Percentiles rank a stretch among this genome's conserved stretches.
phyloP scores from a whole-genome alignment of 768 basidiomycete species.

The Pleurotus salmoneostramineus region DNA sequence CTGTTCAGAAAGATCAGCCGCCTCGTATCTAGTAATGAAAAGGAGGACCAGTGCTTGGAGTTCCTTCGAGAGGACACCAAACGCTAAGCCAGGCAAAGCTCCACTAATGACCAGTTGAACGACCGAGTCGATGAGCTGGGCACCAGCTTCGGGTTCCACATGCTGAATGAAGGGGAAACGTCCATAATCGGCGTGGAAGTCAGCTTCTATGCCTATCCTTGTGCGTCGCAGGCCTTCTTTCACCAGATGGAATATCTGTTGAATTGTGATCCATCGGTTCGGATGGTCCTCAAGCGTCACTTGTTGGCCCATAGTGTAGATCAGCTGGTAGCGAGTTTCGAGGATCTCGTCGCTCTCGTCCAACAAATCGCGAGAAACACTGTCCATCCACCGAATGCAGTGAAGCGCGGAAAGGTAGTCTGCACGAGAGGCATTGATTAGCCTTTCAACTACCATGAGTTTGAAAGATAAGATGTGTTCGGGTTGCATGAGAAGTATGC shows the following conservation, averaged over 20 bases:
- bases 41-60: conserved; percentile 13
- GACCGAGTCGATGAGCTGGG: conserved; percentile 11
- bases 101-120: conserved; percentile 16
- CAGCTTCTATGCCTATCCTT: conserved; percentile 15
- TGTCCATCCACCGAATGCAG: conserved; percentile 22
- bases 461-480: conserved; percentile 51
- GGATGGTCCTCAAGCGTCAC: conserved; percentile 33
- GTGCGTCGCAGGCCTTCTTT: conserved; percentile 10
- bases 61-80: conserved; percentile 14
- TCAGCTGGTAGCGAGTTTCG: conserved; percentile 41
- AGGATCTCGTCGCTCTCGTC: conserved; percentile 49
- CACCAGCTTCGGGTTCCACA: conserved; percentile 13
- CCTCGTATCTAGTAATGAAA: conserved; percentile 18
- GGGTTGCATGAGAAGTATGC: conserved; percentile 47
- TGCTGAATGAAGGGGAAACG: conserved; percentile 14
- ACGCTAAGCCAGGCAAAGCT: conserved; percentile 13
- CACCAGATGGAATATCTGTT: conserved; percentile 32
- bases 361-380: conserved; percentile 31
- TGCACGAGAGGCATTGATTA: conserved; percentile 8
- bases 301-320: conserved; percentile 40
- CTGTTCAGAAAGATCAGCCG: background rate
- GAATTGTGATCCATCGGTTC: conserved; percentile 36
- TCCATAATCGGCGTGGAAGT: background rate
- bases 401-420: conserved; percentile 18
- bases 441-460: conserved; percentile 39